These are phyloP conservation scores for Haplosporangium sp. DNA, from an alignment of 371 early-diverging fungal genomes.

Conservation along the genomic window DNA sequence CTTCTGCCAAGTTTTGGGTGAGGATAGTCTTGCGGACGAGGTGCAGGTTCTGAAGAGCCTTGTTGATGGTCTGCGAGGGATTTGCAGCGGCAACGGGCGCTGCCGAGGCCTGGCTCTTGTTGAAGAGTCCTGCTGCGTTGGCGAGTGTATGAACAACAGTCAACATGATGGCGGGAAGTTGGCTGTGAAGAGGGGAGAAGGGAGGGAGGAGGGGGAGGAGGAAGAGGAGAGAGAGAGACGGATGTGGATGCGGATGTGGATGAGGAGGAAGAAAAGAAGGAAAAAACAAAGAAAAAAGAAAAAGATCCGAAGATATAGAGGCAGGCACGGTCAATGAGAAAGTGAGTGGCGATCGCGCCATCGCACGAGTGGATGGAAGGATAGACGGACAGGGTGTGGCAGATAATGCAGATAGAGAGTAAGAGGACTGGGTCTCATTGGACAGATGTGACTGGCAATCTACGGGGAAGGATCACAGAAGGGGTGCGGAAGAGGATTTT, in stretches of 20 bases:
- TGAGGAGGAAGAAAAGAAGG: background rate
- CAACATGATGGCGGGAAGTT: conserved; percentile 21
- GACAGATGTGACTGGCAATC: conserved; percentile 7
- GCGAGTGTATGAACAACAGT: conserved; percentile 52
- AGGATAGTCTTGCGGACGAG: conserved; percentile 49
- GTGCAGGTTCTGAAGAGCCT: conserved; percentile 46
- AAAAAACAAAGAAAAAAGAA: background rate
- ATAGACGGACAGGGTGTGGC: background rate
- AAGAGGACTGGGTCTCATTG: background rate
- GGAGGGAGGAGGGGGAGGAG: conserved; percentile 4
- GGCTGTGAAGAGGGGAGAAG: background rate
- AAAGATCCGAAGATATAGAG: background rate
- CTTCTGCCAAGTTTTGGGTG: conserved; percentile 37
- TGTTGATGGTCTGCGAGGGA: conserved; percentile 37
- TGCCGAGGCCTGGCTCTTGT: conserved; percentile 20
- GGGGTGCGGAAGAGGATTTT: background rate
- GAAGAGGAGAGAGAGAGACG: background rate
- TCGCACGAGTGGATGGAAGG: background rate
- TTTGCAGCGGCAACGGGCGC: conserved; percentile 7
- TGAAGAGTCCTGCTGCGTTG: conserved; percentile 48
- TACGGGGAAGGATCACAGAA: background rate
- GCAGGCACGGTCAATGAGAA: background rate
- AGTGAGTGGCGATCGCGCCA: conserved; percentile 6
- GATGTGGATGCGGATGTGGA: background rate
- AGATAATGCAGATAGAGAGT: background rate